Evolutionary conservation across 768 basidiomycete genomes (phyloP).

Genomic region (Calvatia gigantea): DNA sequence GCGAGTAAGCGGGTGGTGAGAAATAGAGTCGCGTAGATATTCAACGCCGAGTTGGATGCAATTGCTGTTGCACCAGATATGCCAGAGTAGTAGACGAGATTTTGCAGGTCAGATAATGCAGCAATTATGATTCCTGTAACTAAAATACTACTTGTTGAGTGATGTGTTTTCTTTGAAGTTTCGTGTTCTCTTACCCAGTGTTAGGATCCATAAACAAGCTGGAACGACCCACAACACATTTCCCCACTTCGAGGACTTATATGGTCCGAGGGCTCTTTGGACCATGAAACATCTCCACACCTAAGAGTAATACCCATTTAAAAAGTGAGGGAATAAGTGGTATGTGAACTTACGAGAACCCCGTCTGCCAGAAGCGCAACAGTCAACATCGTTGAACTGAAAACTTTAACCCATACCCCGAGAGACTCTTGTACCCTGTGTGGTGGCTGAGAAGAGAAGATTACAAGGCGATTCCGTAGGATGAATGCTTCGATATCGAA

Average conservation of each 20-base stretch:
- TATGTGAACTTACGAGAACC: neutral
- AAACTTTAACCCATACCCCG: too few species aligned
- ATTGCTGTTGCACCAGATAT: neutral
- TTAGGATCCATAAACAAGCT: neutral
- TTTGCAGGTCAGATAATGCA: too few species aligned
- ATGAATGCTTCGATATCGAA: too few species aligned
- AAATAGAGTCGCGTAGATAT: neutral
- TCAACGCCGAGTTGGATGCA: neutral
- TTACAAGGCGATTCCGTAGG: too few species aligned
- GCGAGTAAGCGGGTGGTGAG: neutral
- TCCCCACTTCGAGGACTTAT: neutral
- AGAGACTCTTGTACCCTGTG: too few species aligned
- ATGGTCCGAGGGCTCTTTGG: neutral
- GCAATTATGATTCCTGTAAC: too few species aligned
- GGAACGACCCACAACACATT: neutral
- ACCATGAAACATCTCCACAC: constrained; percentile 2
- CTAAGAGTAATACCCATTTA: neutral
- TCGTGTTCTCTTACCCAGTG: too few species aligned
- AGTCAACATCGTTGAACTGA: too few species aligned
- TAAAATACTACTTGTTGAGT: too few species aligned
- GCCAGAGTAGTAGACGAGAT: too few species aligned
- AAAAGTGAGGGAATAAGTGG: neutral
- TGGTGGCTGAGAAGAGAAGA: too few species aligned
- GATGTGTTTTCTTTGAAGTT: too few species aligned
- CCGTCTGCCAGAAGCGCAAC: neutral